Base-by-base conservation (phyloP, 768 basidiomycete genomes). In the Asterophora lycoperdoides region DNA sequence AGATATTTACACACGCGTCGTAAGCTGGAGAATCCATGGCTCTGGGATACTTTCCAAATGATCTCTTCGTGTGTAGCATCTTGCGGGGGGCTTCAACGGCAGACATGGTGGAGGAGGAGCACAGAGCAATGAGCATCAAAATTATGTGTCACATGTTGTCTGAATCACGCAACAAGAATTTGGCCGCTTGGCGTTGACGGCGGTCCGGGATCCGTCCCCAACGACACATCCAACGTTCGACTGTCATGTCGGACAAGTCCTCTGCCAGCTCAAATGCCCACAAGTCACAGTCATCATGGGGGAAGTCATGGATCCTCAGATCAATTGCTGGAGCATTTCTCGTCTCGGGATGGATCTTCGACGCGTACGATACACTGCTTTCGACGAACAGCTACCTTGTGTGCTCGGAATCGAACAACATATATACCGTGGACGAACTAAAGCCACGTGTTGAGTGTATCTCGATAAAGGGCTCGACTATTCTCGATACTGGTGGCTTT, bases 11-110 rank as follows among this genome's bases (percentile, higher is more conserved):
- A 30, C 58, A 81, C 74, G 86, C 86, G 66, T 88, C 85, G 68
- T 88, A 88, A 3, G 86, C 85, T 14, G 86, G 86, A 1, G 86
- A 88, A 47, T 87, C 83, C 13, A 79, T 61, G 20, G 68, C 68
- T 53, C 73, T 77, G 8, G 83, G 79, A 59, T 83, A 77, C 60
- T 80, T 86, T 57, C 80, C 83, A 70, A 86, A 83, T 1, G 86
- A 85, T 32, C 83, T 76, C 57, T 87, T 89, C 53, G 67, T 68
- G 61, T 77, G 76, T 6, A 79, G 64, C 15, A 71, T 71, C 56
- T 73, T 69, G 41, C 74, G 63, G 18, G 62, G 59, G 20, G 41
- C 48, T 42, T 62, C 62, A 20, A 62, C 55, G 34, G 6, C 23
- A 23, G 63, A 64, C 62, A 64, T 62, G 34, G 53, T 54, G 44